Percentiles rank a stretch among this genome's conserved stretches.
Conservation (phyloP, 2,329 filamentous ascomycete species). For the Lecanosticta acicola region DNA sequence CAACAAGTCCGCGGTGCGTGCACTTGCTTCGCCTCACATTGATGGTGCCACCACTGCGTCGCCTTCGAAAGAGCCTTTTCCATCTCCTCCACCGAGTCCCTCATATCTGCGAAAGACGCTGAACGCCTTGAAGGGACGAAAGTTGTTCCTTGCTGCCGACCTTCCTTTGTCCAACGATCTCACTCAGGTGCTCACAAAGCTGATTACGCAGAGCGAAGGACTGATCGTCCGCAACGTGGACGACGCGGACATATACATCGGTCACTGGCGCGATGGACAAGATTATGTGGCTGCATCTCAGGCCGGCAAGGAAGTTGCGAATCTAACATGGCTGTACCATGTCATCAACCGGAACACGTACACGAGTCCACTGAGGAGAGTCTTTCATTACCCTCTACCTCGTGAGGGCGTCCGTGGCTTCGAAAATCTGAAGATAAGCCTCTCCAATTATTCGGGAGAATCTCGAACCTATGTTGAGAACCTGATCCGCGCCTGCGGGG, state of each 20-base stretch:
- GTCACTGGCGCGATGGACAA: conserved; percentile 75
- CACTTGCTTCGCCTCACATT: conserved; percentile 44
- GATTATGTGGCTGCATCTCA: conserved; percentile 74
- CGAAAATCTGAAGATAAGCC: conserved; percentile 67
- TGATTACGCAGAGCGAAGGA: conserved; percentile 69
- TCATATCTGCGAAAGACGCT: conserved; percentile 48
- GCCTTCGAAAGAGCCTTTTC: conserved; percentile 37
- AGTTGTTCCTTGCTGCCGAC: conserved; percentile 71
- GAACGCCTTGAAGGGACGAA: conserved; percentile 70
- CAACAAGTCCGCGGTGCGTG: conserved; percentile 14
- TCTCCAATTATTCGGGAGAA: conserved; percentile 96
- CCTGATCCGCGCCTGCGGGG: conserved; percentile 75
- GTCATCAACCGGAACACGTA: conserved; percentile 83
- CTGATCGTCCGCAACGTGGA: conserved; percentile 59
- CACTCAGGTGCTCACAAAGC: conserved; percentile 58
- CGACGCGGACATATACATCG: conserved; percentile 76
- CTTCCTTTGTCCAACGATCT: conserved; percentile 65
- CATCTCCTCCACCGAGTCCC: conserved; percentile 36
- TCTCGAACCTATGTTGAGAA: conserved; percentile 91
- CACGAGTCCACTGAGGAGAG: conserved; percentile 74
- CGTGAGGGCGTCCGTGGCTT: conserved; percentile 75
- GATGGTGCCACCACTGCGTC: conserved; percentile 58
- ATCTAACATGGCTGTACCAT: conserved; percentile 88
- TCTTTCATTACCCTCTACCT: conserved; percentile 86
- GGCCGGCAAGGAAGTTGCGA: conserved; percentile 76